Conservation (phyloP, 768 basidiomycete genomes). For the Podaxis sp. region DNA sequence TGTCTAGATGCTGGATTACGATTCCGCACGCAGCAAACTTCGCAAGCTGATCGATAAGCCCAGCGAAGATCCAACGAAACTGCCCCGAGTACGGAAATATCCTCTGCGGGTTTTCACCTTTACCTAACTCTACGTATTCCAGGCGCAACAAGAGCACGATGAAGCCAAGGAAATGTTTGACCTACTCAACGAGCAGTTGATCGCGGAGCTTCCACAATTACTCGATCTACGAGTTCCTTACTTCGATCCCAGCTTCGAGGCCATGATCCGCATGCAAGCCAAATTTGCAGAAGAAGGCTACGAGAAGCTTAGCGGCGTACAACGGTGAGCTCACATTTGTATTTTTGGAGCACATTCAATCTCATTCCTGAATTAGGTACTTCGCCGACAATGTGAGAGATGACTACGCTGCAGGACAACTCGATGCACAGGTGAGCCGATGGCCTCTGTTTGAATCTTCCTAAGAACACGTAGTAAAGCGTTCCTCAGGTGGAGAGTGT, state of each 20-base stretch:
- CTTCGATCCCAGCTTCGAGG: conserved; percentile 98
- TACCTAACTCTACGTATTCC: conserved; percentile 7
- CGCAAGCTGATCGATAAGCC: conserved; percentile 92
- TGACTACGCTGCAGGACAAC: conserved; percentile 94
- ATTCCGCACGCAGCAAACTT: conserved; percentile 85
- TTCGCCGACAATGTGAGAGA: conserved; percentile 89
- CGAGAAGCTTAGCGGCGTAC: conserved; percentile 93
- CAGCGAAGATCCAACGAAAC: conserved; percentile 86
- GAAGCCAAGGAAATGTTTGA: conserved; percentile 94
- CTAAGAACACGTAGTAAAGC: not conserved
- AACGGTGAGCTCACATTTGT: conserved; percentile 52
- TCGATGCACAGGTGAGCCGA: conserved; percentile 80
- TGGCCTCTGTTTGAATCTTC: not conserved
- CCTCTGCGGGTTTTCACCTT: not conserved
- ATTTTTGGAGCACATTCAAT: not conserved
- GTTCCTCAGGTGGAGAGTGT: conserved; percentile 81
- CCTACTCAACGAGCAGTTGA: conserved; percentile 88
- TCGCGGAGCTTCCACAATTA: conserved; percentile 86
- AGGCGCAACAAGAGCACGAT: conserved; percentile 96
- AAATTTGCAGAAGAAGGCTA: conserved; percentile 99
- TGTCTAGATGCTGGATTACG: conserved; percentile 87
- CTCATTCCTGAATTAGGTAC: conserved; percentile 50
- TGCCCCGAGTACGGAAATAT: conserved; percentile 64
- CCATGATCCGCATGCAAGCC: conserved; percentile 97
- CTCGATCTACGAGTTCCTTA: conserved; percentile 95